Evolutionary conservation across 345 rosid species (phyloP), one percentile per base, ranked within the genome.

Genomic region (Hypericum androsaemum): DNA sequence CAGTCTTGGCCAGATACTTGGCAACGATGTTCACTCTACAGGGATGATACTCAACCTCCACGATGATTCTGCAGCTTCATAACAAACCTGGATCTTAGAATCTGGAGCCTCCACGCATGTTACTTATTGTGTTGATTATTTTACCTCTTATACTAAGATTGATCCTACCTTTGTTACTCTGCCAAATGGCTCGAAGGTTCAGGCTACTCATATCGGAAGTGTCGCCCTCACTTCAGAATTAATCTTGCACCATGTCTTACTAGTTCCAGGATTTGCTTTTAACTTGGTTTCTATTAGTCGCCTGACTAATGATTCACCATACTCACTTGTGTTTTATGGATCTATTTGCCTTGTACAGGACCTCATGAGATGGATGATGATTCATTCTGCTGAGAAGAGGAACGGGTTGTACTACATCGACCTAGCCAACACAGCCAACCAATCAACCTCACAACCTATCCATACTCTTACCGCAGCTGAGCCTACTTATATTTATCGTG

Each of bases 31-130:
- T n/a, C n/a, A n/a, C n/a, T n/a, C n/a, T n/a, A n/a, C n/a, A n/a
- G n/a, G n/a, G n/a, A n/a, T n/a, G n/a, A n/a, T n/a, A n/a, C n/a
- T n/a, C n/a, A n/a, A n/a, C n/a, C n/a, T n/a, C n/a, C n/a, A n/a
- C n/a, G n/a, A n/a, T n/a, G n/a, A n/a, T n/a, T n/a, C n/a, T n/a
- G n/a, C n/a, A n/a, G n/a, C n/a, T n/a, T n/a, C n/a, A n/a, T n/a
- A n/a, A n/a, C n/a, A n/a, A n/a, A n/a, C n/a, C n/a, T n/a, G n/a
- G n/a, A n/a, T n/a, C n/a, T n/a, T n/a, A n/a, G n/a, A n/a, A n/a
- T n/a, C n/a, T n/a, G n/a, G n/a, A n/a, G 56, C 56, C 40, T 49
- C 35, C 0, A 12, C 49, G 49, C 48, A 59, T n/a, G 28, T 59
- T 46, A 28, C 50, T 17, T 50, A 10, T 8, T 40, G 5, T 37